A percentile compares a stretch with the other conserved stretches of the same genome.
phyloP scores from a whole-genome alignment of 2,329 filamentous ascomycete genomes.

The Alternaria novae-zelandiae region DNA sequence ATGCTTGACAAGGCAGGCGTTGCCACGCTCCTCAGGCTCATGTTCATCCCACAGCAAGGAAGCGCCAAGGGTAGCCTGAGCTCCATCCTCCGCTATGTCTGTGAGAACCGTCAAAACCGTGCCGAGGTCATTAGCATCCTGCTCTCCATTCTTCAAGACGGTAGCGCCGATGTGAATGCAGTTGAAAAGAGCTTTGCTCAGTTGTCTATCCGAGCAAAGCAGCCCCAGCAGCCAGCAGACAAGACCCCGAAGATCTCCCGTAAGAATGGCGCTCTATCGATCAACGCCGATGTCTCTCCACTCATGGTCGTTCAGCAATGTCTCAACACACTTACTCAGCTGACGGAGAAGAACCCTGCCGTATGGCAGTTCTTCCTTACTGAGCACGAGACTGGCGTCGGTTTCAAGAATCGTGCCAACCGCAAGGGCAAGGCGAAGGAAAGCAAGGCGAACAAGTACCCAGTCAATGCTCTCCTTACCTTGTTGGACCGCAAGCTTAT shows the following conservation, averaged over 20 bases:
- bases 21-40: constrained; percentile 93
- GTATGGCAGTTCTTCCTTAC: constrained; percentile 92
- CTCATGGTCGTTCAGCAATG: constrained; percentile 96
- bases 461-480: constrained; percentile 86
- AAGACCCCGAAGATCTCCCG: constrained; percentile 88
- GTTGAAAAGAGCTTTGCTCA: constrained; percentile 96
- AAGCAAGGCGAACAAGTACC: constrained; percentile 81
- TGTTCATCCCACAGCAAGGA: constrained; percentile 94
- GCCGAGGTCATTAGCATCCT: constrained; percentile 92
- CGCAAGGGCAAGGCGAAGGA: constrained; percentile 91
- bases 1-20: constrained; percentile 97
- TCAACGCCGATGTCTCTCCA: constrained; percentile 87
- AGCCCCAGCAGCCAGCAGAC: constrained; percentile 65
- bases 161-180: constrained; percentile 88
- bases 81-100: constrained; percentile 87
- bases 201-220: constrained; percentile 87
- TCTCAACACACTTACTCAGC: constrained; percentile 80
- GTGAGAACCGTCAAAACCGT: constrained; percentile 94
- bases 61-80: constrained; percentile 85
- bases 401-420: constrained; percentile 76
- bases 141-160: constrained; percentile 92
- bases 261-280: constrained; percentile 67
- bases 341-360: constrained; percentile 84
- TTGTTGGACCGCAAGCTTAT: constrained; percentile 93
- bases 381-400: constrained; percentile 82